phyloP scores from a whole-genome alignment of 257 asterid species.

The Schizonepeta tenuifolia region DNA sequence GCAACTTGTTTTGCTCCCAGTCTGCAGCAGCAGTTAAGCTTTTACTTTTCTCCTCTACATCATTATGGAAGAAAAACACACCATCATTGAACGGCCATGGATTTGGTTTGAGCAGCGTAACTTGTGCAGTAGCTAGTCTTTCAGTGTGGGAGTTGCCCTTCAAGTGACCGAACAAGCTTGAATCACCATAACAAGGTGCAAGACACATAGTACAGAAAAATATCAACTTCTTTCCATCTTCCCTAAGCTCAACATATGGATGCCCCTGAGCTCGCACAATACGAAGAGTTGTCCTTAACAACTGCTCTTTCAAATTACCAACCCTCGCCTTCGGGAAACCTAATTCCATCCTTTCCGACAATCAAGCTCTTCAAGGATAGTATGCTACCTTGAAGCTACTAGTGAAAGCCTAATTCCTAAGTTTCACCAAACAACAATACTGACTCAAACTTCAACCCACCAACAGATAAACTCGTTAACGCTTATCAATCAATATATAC shows the following conservation, averaged over 20 bases:
- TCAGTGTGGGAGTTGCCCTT: constrained; percentile 73
- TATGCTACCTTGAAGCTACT: constrained; percentile 24
- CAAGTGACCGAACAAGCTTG: constrained; percentile 67
- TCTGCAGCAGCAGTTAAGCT: constrained; percentile 27
- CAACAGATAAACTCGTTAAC: not conserved
- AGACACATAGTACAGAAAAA: constrained; percentile 86
- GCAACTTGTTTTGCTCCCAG: constrained; percentile 33
- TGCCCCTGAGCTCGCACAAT: constrained; percentile 84
- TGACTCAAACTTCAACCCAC: constrained; percentile 1
- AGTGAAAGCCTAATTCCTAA: constrained; percentile 33
- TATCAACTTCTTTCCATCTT: constrained; percentile 80
- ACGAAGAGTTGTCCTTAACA: constrained; percentile 63
- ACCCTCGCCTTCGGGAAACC: constrained; percentile 45
- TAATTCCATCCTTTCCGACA: constrained; percentile 61
- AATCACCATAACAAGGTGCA: constrained; percentile 79
- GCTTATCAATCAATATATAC: not conserved
- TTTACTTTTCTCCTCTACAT: constrained; percentile 43
- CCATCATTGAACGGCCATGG: constrained; percentile 97
- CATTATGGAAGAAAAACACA: constrained; percentile 68
- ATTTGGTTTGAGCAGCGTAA: constrained; percentile 77
- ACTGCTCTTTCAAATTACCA: constrained; percentile 71
- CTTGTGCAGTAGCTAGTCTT: constrained; percentile 71
- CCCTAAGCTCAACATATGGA: constrained; percentile 81
- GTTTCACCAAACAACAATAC: constrained; percentile 17
- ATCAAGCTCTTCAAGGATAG: constrained; percentile 28